Evolutionary conservation across 2,329 filamentous ascomycete genomes (phyloP), one percentile per base, ranked within the genome.

Genomic region (Ophiocordyceps camponoti-floridani): DNA sequence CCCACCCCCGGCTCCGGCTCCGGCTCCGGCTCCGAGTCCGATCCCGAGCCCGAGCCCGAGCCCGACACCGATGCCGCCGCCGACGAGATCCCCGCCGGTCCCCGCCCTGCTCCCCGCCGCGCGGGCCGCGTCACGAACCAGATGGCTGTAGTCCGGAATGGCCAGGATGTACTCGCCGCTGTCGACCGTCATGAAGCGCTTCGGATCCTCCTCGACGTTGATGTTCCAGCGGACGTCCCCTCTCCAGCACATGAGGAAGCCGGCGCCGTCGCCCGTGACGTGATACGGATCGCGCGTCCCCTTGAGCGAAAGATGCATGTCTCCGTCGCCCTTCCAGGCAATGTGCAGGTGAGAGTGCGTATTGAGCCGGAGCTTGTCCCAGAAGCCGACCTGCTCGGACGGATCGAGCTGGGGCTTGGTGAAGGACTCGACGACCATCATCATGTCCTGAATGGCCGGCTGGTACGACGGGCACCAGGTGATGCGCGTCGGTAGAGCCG

Each of bases 381-480:
- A 98, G 66, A 98, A 98, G 3, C 91, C 91, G 42, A 94, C 86
- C 46, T 83, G 75, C 51, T 98, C 93, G 0, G 91, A 96, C 1
- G 84, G 82, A 59, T 98, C 93, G 27, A 95, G 71, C 50, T 89
- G 88, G 8, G 89, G 86, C 58, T 98, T 98, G 1, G 89, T 95
- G 59, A 98, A 96, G 2, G 84, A 89, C 62, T 98, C 91, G 48
- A 98, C 84, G 26, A 88, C 88, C 75, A 96, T 95, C 91, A 98
- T 98, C 83, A 96, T 94, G 57, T 98, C 93, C 60, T 98, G 91
- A 43, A 98, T 89, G 1, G 89, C 89, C 27, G 93, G 91, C 56
- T 98, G 93, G 56, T 96, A 98, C 2, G 88, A 94, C 41, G 91
- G 88, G 8, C 88, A 88, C 93, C 91, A 98, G 0, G 89, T 95